These are phyloP conservation scores for Sindora glabra DNA, from an alignment of 306 rosid genomes.

Conservation along the genomic window DNA sequence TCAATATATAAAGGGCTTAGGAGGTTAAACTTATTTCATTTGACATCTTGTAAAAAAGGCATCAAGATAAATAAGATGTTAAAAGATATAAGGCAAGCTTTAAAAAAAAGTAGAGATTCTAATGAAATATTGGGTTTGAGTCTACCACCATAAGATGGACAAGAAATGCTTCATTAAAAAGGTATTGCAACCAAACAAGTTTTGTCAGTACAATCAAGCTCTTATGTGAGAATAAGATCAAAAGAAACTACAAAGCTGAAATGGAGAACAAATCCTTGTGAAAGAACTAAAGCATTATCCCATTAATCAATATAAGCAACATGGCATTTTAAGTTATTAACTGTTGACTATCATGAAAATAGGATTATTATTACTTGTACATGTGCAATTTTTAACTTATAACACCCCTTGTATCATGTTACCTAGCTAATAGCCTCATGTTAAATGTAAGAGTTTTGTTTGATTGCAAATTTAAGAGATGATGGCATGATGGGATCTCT, in stretches of 20 bases:
- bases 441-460: no score
- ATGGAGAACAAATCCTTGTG: background rate
- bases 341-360: background rate
- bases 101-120: conserved; percentile 53
- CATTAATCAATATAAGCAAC: background rate
- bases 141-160: conserved; percentile 10
- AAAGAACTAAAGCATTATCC: background rate
- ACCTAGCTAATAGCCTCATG: no score
- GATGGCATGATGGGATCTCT: no score
- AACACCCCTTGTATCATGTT: no score
- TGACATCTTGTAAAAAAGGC: conserved; percentile 62
- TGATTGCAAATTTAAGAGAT: no score
- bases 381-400: background rate
- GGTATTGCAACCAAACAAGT: background rate
- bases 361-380: background rate
- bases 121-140: conserved; percentile 14
- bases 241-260: background rate
- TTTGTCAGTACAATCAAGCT: conserved; percentile 4
- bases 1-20: background rate
- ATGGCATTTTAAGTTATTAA: background rate
- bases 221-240: background rate
- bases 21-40: background rate
- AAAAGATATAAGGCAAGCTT: conserved; percentile 68
- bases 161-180: background rate
- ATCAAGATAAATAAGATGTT: conserved; percentile 54